A percentile compares a stretch with the other conserved stretches of the same genome.
These are phyloP conservation scores for Talaromyces sp. DNA, from an alignment of 2,329 filamentous ascomycete species.

Conservation along the genomic window DNA sequence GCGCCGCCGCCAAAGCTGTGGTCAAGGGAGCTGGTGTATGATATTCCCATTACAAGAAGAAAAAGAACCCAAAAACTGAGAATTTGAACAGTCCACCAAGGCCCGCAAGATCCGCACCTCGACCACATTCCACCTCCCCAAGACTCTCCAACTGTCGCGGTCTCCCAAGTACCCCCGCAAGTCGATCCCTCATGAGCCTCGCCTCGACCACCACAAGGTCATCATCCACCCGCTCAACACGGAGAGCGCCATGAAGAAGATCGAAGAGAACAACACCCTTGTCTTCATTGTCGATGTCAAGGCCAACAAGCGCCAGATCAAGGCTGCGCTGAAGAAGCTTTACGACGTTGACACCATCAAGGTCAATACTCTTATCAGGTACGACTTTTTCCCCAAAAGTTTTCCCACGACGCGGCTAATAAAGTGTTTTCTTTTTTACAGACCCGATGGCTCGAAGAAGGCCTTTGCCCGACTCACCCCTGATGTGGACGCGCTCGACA, in stretches of 20 bases:
- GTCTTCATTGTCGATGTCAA: constrained; percentile 96
- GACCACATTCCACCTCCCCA: constrained; percentile 95
- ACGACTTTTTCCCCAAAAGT: constrained; percentile 21
- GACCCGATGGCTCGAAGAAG: constrained; percentile 98
- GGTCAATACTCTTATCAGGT: constrained; percentile 99
- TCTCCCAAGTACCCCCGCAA: constrained; percentile 95
- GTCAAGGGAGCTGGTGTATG: constrained; percentile 95
- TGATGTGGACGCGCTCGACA: constrained; percentile 97
- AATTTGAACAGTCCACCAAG: constrained; percentile 68
- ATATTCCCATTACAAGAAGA: constrained; percentile 21
- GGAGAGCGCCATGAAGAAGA: constrained; percentile 99
- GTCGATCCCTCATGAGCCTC: constrained; percentile 80
- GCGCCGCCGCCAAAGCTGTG: constrained; percentile 89
- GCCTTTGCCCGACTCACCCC: constrained; percentile 91
- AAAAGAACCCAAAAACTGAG: constrained; percentile 14
- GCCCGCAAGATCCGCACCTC: constrained; percentile 85
- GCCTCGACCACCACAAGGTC: constrained; percentile 96
- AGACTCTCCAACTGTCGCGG: constrained; percentile 88
- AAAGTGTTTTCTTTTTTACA: not conserved
- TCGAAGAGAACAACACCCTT: constrained; percentile 99
- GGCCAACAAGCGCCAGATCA: constrained; percentile 99
- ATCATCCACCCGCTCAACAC: constrained; percentile 98
- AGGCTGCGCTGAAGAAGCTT: constrained; percentile 95
- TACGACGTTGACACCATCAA: constrained; percentile 98
- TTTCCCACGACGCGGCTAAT: constrained; percentile 26